Conservation (phyloP, 768 basidiomycete species). For the Mycena floridula region DNA sequence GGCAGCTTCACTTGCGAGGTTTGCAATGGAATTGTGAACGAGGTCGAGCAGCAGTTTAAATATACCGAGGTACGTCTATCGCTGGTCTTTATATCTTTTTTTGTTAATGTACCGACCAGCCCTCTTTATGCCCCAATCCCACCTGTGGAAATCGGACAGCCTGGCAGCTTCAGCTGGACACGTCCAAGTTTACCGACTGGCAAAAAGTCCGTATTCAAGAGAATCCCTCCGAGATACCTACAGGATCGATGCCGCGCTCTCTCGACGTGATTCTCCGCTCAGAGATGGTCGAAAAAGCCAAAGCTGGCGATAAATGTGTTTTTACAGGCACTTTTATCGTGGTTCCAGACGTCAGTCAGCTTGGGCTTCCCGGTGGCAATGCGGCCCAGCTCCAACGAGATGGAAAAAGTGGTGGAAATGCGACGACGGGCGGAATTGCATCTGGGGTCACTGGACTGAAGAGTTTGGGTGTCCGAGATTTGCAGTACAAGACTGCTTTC, state of each 20-base stretch:
- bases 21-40: constrained; percentile 80
- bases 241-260: constrained; percentile 96
- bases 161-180: constrained; percentile 95
- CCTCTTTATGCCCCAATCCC: constrained; percentile 88
- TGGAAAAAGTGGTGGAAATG: constrained; percentile 55
- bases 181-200: constrained; percentile 97
- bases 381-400: constrained; percentile 87
- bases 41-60: constrained; percentile 99
- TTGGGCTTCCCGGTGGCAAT: constrained; percentile 92
- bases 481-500: constrained; percentile 99
- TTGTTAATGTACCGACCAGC: constrained; percentile 44
- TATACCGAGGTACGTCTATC: constrained; percentile 78
- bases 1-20: constrained; percentile 92
- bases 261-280: constrained; percentile 92
- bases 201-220: constrained; percentile 99
- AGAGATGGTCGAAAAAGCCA: constrained; percentile 97
- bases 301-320: constrained; percentile 97
- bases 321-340: constrained; percentile 98
- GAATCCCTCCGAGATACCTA: constrained; percentile 97
- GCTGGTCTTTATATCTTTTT: not conserved
- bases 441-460: constrained; percentile 93
- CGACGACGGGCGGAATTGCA: constrained; percentile 60
- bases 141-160: constrained; percentile 85
- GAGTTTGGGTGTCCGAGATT: constrained; percentile 87
- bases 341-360: constrained; percentile 95